Evolutionary conservation across 1,139 yeast genomes (phyloP), one percentile per base, ranked within the genome.

Genomic region (Candida sanyaensis): DNA sequence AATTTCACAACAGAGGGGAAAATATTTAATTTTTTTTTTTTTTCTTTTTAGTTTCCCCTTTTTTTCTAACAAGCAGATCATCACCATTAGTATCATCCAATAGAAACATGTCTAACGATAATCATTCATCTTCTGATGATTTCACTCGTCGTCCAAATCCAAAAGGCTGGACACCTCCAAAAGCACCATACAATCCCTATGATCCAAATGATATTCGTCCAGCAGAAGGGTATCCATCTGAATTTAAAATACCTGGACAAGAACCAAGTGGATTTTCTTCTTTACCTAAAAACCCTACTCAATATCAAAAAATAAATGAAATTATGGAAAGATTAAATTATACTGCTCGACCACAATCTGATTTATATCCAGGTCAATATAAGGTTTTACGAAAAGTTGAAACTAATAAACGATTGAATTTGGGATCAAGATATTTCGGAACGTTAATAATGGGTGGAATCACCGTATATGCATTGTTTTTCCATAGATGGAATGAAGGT

Each of bases 401-500:
- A 54, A 76, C 83, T 47, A 75, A 80, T 54, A 71, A 73, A 38
- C 65, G 80, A 37, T 81, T 87, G 55, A 79, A 83, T 52, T 68
- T 73, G 9, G 89, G 88, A 5, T 73, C 83, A 3, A 65, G 70
- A 49, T 78, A 65, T 77, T 83, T 56, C 69, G 86, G 78, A 0
- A 71, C 76, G 12, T 61, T 78, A 10, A 55, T 81, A 21, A 75
- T 78, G 6, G 69, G 73, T 23, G 71, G 79, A 0, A 64, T 83
- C 7, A 65, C 78, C 27, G 61, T 80, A 2, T 85, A 81, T 60
- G 85, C 84, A 36, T 78, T 86, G 7, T 88, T 88, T 61, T 84
- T 88, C 66, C 80, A 85, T 62, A 73, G 92, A 48, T 88, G 96
- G 96, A 88, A 89, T 61, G 95, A 88, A 49, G 92, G 92, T 7